Evolutionary conservation across 371 early-diverging fungal species (phyloP), one percentile per base, ranked within the genome.

Genomic region (Lichtheimia corymbifera): DNA sequence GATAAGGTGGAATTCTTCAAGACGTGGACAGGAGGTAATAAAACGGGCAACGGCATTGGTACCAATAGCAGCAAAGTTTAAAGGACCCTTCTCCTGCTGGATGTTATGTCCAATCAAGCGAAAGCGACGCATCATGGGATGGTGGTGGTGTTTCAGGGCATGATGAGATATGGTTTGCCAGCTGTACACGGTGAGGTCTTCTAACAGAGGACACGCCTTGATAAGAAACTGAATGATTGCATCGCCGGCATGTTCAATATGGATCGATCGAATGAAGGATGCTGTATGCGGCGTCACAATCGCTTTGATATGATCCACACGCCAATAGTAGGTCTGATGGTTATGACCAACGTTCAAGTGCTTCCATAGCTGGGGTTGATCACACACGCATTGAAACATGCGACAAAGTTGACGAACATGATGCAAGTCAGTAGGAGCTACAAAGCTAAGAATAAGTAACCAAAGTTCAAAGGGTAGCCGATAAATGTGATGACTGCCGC

Each of bases 131-230:
- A 75, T 43, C 18, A 56, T 55, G 11, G 70, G 53, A 2, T 59
- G 50, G 7, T 62, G 43, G 20, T 53, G 13, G 15, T 18, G 61
- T 50, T 65, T 50, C 40, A 68, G 45, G 22, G 68, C 64, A 17
- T 74, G 77, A 49, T 74, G 66, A 5, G 77, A 74, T 1, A 77
- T 44, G 1, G 77, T 77, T 0, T 44, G 54, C 75, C 77, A 74
- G 7, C 74, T 69, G 35, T 51, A 62, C 0, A 77, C 47, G 0
- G 61, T 62, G 5, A 77, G 52, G 7, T 70, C 61, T 44, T 65
- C 50, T 11, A 77, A 51, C 35, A 70, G 61, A n/a, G 27, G 53
- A 25, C 77, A 77, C n/a, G 52, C 50, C 0, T 47, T 56, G 14
- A 77, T 14, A 5, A 77, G 52, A 42, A 63, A 77, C 0, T 72